phyloP scores from a whole-genome alignment of 2,329 filamentous ascomycete genomes.

The Hymenoscyphus occultus region DNA sequence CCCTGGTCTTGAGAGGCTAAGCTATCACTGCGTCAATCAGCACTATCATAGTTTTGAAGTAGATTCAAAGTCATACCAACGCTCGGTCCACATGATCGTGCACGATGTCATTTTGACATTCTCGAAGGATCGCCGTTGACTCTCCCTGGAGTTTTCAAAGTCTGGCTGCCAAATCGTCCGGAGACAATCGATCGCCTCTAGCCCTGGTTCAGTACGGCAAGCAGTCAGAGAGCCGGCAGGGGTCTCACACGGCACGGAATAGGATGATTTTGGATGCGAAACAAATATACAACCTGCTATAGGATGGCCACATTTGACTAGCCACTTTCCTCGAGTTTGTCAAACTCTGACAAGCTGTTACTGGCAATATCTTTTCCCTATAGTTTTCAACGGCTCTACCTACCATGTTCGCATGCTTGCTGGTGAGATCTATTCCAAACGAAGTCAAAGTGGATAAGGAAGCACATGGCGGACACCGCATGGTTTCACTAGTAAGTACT shows the following conservation, averaged over 20 bases:
- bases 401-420: not conserved
- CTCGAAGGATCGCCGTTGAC: conserved; percentile 20
- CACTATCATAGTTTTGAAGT: conserved; percentile 10
- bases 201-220: conserved; percentile 1
- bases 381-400: not conserved
- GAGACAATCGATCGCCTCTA: conserved; percentile 15
- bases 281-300: not conserved
- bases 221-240: not conserved
- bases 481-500: not conserved
- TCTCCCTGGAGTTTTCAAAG: conserved; percentile 2
- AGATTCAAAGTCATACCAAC: conserved; percentile 15
- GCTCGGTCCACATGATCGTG: conserved; percentile 20
- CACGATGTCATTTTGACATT: conserved; percentile 10
- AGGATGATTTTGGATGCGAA: not conserved
- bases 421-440: not conserved
- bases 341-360: not conserved
- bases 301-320: not conserved
- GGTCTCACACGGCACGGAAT: not conserved
- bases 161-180: conserved; percentile 16
- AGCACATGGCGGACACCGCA: not conserved
- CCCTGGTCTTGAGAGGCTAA: not conserved
- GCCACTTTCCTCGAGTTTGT: not conserved
- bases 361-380: not conserved
- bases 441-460: not conserved
- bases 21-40: conserved; percentile 6